phyloP scores from a whole-genome alignment of 1,139 yeast species.

The Nakaseomyces nivariensis region DNA sequence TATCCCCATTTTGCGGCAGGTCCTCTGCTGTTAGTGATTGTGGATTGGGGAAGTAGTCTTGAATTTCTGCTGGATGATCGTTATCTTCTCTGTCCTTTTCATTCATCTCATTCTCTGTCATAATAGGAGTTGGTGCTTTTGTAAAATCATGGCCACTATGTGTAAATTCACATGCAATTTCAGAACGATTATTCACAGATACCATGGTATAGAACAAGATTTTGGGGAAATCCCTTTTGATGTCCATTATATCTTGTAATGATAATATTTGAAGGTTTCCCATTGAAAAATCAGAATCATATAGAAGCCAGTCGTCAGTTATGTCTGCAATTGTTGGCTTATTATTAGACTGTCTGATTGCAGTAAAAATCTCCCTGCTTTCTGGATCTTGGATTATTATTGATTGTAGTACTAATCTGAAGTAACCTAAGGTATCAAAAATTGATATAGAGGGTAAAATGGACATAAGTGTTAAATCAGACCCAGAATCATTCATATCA shows the following conservation, averaged over 20 bases:
- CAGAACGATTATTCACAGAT: conserved; percentile 6
- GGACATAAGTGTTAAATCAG: conserved; percentile 10
- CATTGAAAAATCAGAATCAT: conserved; percentile 32
- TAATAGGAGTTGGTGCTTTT: background rate
- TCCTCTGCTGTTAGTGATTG: background rate
- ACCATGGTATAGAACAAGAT: conserved; percentile 32
- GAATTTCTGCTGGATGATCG: background rate
- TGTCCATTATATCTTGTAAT: conserved; percentile 28
- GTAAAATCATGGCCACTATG: background rate
- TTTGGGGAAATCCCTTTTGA: conserved; percentile 25
- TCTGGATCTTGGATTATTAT: conserved; percentile 20
- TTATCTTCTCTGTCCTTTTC: background rate
- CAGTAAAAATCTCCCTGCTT: conserved; percentile 23
- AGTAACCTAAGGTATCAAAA: conserved; percentile 22
- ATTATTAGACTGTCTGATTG: conserved; percentile 28
- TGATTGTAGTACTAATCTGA: conserved; percentile 27
- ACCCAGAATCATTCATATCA: background rate
- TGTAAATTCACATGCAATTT: background rate
- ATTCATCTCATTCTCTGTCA: background rate
- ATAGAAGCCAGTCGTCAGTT: conserved; percentile 34
- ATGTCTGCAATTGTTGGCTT: conserved; percentile 23
- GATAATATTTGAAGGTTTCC: conserved; percentile 30
- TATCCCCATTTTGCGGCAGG: background rate
- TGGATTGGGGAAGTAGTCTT: background rate
- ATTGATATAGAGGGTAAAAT: conserved; percentile 28